Percentiles rank a stretch among this genome's conserved stretches.
Evolutionary conservation across 495 filamentous ascomycete genomes (phyloP).

Genomic region (Patellaria atrata): DNA sequence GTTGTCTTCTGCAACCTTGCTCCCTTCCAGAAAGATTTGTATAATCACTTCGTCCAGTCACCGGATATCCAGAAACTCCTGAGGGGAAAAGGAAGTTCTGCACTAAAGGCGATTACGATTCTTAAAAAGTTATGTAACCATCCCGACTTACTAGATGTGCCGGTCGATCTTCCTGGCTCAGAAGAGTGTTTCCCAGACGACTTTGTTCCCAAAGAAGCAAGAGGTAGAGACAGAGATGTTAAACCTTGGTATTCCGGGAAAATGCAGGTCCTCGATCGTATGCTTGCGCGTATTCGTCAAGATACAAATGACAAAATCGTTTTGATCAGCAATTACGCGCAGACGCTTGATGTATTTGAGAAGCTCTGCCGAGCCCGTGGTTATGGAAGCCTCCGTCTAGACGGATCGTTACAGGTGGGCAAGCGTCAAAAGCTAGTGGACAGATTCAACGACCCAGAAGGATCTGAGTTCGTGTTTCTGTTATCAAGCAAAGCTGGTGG

Average conservation of each 20-base stretch:
- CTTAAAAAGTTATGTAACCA: slow-evolving; percentile 99
- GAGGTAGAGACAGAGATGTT: slow-evolving; percentile 81
- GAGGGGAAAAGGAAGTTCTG: slow-evolving; percentile 88
- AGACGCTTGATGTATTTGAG: slow-evolving; percentile 91
- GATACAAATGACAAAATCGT: slow-evolving; percentile 99
- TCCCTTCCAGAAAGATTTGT: slow-evolving; percentile 81
- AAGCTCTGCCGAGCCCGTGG: slow-evolving; percentile 69
- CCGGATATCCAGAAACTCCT: slow-evolving; percentile 89
- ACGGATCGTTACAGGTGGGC: slow-evolving; percentile 93
- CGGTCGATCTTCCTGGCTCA: slow-evolving; percentile 73
- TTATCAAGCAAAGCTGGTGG: slow-evolving; percentile 94
- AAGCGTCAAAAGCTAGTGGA: slow-evolving; percentile 96
- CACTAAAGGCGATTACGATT: slow-evolving; percentile 87
- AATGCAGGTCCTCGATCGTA: slow-evolving; percentile 95
- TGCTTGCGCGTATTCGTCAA: slow-evolving; percentile 90
- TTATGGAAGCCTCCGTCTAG: slow-evolving; percentile 79
- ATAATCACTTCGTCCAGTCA: slow-evolving; percentile 92
- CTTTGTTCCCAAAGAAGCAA: slow-evolving; percentile 71
- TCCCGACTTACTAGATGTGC: slow-evolving; percentile 78
- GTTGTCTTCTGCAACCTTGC: slow-evolving; percentile 98
- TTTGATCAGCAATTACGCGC: slow-evolving; percentile 95
- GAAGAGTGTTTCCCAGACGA: slow-evolving; percentile 76
- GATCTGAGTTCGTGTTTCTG: slow-evolving; percentile 83
- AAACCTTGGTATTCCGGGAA: slow-evolving; percentile 97
- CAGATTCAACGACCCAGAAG: slow-evolving; percentile 93